Conservation (phyloP, 345 rosid species). For the Linum usitatissimum region DNA sequence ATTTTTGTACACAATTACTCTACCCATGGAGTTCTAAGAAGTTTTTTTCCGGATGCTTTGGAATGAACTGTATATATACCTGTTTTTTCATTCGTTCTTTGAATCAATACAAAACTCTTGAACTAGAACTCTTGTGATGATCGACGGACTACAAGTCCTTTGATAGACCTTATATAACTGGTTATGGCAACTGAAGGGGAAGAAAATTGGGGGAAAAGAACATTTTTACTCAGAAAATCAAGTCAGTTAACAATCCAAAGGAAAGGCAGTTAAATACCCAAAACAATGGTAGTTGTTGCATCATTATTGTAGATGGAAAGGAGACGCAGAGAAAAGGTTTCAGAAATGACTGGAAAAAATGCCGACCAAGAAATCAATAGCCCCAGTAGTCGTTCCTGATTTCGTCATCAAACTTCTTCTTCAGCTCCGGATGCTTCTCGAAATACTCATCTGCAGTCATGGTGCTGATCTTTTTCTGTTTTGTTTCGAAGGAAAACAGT, state of each 20-base stretch:
- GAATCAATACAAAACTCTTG: neutral
- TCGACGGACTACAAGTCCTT: too few relatives aligned
- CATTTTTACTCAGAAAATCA: too few relatives aligned
- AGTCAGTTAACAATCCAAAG: too few relatives aligned
- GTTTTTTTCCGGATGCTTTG: neutral
- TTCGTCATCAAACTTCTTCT: slow-evolving; percentile 91
- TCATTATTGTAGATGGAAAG: too few relatives aligned
- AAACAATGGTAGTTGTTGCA: too few relatives aligned
- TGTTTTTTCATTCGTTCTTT: neutral
- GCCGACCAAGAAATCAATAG: slow-evolving; percentile 19
- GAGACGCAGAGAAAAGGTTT: too few relatives aligned
- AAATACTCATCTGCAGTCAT: slow-evolving; percentile 99
- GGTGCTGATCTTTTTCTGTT: slow-evolving; percentile 87
- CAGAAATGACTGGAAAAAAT: too few relatives aligned
- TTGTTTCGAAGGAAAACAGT: slow-evolving; percentile 1
- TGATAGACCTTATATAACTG: too few relatives aligned
- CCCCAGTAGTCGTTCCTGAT: slow-evolving; percentile 96
- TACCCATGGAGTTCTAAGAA: neutral
- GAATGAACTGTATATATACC: neutral
- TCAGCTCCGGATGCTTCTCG: slow-evolving; percentile 87
- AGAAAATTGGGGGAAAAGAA: too few relatives aligned
- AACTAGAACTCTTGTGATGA: neutral
- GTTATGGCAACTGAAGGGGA: too few relatives aligned
- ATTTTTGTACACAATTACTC: slow-evolving; percentile 8
- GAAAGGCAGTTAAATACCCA: too few relatives aligned